Evolutionary conservation across 805 yeast genomes (phyloP).

Genomic region (Lipomyces spencermartinsiae): DNA sequence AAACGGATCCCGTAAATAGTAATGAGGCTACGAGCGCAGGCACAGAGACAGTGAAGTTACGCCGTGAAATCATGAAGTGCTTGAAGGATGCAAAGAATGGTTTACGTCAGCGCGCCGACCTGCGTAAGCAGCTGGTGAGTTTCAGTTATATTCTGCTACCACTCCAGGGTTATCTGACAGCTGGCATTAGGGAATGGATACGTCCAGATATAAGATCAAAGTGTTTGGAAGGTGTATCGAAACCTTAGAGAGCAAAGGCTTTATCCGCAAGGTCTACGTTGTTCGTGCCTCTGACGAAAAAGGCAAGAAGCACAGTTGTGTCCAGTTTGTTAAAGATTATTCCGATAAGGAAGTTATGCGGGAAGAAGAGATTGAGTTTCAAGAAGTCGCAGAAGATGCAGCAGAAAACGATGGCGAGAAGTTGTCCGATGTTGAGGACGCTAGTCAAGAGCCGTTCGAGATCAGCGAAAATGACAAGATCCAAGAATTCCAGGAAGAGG

Average conservation of each 20-base stretch:
- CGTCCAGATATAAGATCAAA: constrained; percentile 39
- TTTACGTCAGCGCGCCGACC: constrained; percentile 47
- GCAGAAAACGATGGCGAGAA: constrained; percentile 47
- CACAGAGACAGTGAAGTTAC: constrained; percentile 39
- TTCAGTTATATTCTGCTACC: background rate
- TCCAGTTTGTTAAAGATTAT: constrained; percentile 45
- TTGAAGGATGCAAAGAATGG: constrained; percentile 46
- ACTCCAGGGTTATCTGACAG: background rate
- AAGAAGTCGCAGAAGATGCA: constrained; percentile 44
- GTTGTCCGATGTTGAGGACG: constrained; percentile 27
- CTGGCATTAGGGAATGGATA: constrained; percentile 43
- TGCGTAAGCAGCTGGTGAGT: constrained; percentile 48
- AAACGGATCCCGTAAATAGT: background rate
- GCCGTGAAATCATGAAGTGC: constrained; percentile 41
- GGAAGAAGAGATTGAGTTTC: constrained; percentile 45
- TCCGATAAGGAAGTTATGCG: constrained; percentile 44
- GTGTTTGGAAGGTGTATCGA: constrained; percentile 41
- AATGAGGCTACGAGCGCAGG: background rate
- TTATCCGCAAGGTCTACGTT: constrained; percentile 45
- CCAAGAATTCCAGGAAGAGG: constrained; percentile 18
- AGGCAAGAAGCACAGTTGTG: constrained; percentile 45
- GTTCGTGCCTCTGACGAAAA: constrained; percentile 46
- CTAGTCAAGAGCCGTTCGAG: constrained; percentile 37
- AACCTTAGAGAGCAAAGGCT: constrained; percentile 42
- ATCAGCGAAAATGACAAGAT: constrained; percentile 20